Percentiles rank a stretch among this genome's conserved stretches.
These are phyloP conservation scores for Zelonia costaricensis DNA, from an alignment of 208 protist genomes.

Conservation along the genomic window DNA sequence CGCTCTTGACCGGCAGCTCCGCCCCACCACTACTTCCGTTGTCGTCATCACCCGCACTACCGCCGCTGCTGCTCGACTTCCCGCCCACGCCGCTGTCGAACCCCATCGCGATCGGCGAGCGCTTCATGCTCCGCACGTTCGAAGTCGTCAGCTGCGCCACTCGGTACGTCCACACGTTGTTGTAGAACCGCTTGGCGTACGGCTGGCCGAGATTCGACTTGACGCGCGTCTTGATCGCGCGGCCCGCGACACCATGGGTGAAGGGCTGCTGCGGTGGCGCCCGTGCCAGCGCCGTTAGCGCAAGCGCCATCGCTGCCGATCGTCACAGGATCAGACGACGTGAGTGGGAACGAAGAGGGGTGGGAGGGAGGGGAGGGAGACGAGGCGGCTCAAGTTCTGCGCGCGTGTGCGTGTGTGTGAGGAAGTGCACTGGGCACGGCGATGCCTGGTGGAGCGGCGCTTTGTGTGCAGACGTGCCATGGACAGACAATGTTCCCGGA, in stretches of 20 bases:
- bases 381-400: too few relatives aligned
- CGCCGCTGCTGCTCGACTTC: slow-evolving; percentile 6
- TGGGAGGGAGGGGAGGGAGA: not conserved
- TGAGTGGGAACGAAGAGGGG: too few relatives aligned
- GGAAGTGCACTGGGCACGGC: too few relatives aligned
- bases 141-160: slow-evolving; percentile 84
- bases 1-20: slow-evolving; percentile 62
- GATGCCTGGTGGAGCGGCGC: too few relatives aligned
- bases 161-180: slow-evolving; percentile 80
- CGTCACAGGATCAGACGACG: too few relatives aligned
- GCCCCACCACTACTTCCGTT: slow-evolving; percentile 13
- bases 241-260: slow-evolving; percentile 49
- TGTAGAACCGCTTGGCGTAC: slow-evolving; percentile 68
- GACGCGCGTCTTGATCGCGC: slow-evolving; percentile 75
- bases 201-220: slow-evolving; percentile 67
- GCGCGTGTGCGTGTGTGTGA: too few relatives aligned
- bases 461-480: too few relatives aligned
- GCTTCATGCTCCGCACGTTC: slow-evolving; percentile 62
- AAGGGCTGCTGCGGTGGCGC: slow-evolving; percentile 12
- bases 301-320: too few relatives aligned
- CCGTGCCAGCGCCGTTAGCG: not conserved
- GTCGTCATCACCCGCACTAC: not conserved
- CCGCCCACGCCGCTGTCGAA: slow-evolving; percentile 31
- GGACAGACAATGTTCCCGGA: too few relatives aligned
- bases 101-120: slow-evolving; percentile 50